These are phyloP conservation scores for Diddensiella caesifluorescens DNA, from an alignment of 805 yeast genomes.

Conservation along the genomic window DNA sequence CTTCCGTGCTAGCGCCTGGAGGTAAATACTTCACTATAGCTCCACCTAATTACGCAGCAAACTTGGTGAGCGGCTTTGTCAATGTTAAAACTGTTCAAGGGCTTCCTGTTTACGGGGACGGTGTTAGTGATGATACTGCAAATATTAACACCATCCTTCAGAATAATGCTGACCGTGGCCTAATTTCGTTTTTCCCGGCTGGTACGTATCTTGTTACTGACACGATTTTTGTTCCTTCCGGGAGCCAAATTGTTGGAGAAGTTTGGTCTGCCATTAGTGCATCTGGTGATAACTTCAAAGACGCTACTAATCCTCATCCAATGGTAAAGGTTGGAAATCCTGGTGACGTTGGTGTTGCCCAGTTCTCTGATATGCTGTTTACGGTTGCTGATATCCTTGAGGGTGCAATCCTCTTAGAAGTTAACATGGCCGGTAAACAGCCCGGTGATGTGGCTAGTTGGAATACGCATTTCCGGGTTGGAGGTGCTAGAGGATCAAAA, in stretches of 20 bases:
- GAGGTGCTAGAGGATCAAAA: conserved; percentile 10
- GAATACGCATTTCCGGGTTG: conserved; percentile 10
- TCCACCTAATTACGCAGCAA: conserved; percentile 5
- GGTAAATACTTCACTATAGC: conserved; percentile 3
- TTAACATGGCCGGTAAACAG: conserved; percentile 8
- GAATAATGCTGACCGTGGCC: conserved; percentile 1
- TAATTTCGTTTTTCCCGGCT: conserved; percentile 7
- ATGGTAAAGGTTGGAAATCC: conserved; percentile 6
- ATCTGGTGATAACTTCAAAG: conserved; percentile 1
- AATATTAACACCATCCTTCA: conserved; percentile 4
- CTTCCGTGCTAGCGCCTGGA: neutral
- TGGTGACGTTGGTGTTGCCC: conserved; percentile 6
- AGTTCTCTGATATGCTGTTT: conserved; percentile 10
- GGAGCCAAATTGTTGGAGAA: conserved; percentile 7
- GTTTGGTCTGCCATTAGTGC: conserved; percentile 10
- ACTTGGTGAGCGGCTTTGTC: conserved; percentile 1
- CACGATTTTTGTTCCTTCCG: conserved; percentile 6
- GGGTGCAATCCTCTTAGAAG: conserved; percentile 5
- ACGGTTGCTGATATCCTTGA: conserved; percentile 4
- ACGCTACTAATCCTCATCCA: conserved; percentile 2
- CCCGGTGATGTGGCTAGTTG: conserved; percentile 8
- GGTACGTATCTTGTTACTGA: conserved; percentile 8
- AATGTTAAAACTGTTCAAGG: conserved; percentile 5
- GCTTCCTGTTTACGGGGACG: conserved; percentile 9
- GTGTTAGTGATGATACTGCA: conserved; percentile 9